phyloP scores from a whole-genome alignment of 179 eudicot genomes.

The Beta corolliflora region DNA sequence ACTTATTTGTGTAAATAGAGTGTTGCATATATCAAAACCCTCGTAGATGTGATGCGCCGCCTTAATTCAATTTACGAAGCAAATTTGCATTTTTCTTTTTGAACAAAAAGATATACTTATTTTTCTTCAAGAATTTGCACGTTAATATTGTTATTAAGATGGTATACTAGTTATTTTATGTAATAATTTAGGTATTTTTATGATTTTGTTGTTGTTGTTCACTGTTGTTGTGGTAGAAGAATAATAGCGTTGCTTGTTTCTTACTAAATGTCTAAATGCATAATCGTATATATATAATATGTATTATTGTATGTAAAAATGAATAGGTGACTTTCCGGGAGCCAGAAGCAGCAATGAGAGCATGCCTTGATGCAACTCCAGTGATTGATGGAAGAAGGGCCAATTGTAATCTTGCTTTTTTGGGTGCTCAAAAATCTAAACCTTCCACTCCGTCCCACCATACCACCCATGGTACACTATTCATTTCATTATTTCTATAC shows the following conservation, averaged over 20 bases:
- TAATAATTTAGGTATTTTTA: background rate
- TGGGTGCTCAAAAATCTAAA: slow-evolving; percentile 90
- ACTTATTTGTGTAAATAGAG: no score
- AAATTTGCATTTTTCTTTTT: no score
- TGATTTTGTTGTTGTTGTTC: background rate
- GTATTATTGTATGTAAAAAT: no score
- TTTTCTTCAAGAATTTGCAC: background rate
- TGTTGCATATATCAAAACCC: no score
- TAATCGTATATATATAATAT: no score
- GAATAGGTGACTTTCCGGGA: slow-evolving; percentile 80
- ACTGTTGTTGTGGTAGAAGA: background rate
- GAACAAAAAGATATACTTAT: no score
- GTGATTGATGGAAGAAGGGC: slow-evolving; percentile 93
- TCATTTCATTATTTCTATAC: background rate
- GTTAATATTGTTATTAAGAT: background rate
- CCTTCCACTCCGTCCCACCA: slow-evolving; percentile 71
- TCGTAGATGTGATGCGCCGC: no score
- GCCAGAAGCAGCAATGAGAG: slow-evolving; percentile 77
- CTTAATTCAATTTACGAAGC: no score
- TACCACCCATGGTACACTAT: slow-evolving; percentile 16
- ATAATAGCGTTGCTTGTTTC: background rate
- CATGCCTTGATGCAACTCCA: slow-evolving; percentile 78
- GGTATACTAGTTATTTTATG: no score
- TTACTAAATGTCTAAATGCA: no score
- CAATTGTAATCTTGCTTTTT: slow-evolving; percentile 85